Conservation (phyloP, 805 yeast species). For the Ogataea siamensis region DNA sequence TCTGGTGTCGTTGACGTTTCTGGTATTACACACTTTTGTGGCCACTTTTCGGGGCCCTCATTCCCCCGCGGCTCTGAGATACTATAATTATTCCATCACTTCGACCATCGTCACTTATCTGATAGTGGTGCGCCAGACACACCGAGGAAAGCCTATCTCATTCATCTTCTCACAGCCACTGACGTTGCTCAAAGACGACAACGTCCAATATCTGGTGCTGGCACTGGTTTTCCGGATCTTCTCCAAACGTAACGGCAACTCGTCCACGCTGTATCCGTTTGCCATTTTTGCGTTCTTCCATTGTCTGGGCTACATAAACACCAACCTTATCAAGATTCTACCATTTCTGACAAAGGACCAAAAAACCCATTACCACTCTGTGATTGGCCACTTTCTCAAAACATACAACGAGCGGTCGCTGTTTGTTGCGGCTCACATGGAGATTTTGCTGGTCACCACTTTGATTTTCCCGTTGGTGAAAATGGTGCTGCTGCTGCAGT, state of each 20-base stretch:
- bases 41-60: conserved; percentile 41
- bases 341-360: conserved; percentile 35
- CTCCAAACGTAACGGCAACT: conserved; percentile 24
- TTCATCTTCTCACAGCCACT: conserved; percentile 29
- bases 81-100: conserved; percentile 44
- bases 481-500: conserved; percentile 38
- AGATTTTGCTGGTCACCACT: conserved; percentile 41
- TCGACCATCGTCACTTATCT: conserved; percentile 58
- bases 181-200: conserved; percentile 49
- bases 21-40: conserved; percentile 37
- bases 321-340: conserved; percentile 49
- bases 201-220: conserved; percentile 57
- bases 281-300: conserved; percentile 64
- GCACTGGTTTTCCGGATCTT: conserved; percentile 39
- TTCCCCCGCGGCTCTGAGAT: conserved; percentile 32
- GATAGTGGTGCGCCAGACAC: conserved; percentile 61
- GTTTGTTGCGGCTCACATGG: conserved; percentile 45
- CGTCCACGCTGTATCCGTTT: conserved; percentile 54
- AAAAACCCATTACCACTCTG: conserved; percentile 29
- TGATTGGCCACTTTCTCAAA: conserved; percentile 35
- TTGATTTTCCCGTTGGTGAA: conserved; percentile 41
- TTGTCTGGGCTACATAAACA: conserved; percentile 55
- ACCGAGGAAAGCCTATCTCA: conserved; percentile 39
- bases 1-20: conserved; percentile 44
- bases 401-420: conserved; percentile 43